Base-by-base conservation (phyloP, 768 basidiomycete genomes). In the Lactarius trivialis region DNA sequence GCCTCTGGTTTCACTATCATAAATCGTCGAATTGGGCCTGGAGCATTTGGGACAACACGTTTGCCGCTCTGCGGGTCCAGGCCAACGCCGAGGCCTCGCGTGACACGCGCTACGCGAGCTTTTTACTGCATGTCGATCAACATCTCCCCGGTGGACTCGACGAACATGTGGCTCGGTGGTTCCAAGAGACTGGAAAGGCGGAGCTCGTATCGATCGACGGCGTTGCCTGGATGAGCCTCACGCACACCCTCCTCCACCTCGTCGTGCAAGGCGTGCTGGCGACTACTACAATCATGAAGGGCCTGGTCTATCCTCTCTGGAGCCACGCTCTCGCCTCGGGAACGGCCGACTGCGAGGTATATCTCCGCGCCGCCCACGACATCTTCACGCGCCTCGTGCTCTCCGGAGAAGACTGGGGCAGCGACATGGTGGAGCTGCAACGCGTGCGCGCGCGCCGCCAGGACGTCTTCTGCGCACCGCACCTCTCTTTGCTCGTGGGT, bases 11-110 rank as follows among this genome's bases (percentile, higher is more conserved):
- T 72, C 88, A 89, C 70, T 91, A 91, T 67, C 83, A 87, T 48
- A 82, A 82, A 17, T 82, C 88, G 0, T 68, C 73, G 15, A 82
- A 89, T 67, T 91, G 90, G 89, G 89, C 82, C 2, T 87, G 84
- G 83, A 87, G 85, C 67, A 86, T 88, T 21, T 92, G 90, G 90
- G 89, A 91, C 70, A 91, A 89, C 68, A 83, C 86, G 1, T 78
- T 93, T 49, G 83, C 87, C 7, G 86, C 85, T 56, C 76, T 93
- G 49, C 86, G 85, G 48, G 86, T 88, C 70, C 78, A 89, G 49
- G 60, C 70, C 7, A 70, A 72, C 56, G 77, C 73, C 28, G 81
- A 82, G 26, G 76, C 78, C 11, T 36, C 36, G 37, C 83, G 82
- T 63, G 85, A 85, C 3, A 67, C 87, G 33, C 80, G 84, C 55